These are phyloP conservation scores for Glonium stellatum DNA, from an alignment of 495 filamentous ascomycete species.

Conservation along the genomic window DNA sequence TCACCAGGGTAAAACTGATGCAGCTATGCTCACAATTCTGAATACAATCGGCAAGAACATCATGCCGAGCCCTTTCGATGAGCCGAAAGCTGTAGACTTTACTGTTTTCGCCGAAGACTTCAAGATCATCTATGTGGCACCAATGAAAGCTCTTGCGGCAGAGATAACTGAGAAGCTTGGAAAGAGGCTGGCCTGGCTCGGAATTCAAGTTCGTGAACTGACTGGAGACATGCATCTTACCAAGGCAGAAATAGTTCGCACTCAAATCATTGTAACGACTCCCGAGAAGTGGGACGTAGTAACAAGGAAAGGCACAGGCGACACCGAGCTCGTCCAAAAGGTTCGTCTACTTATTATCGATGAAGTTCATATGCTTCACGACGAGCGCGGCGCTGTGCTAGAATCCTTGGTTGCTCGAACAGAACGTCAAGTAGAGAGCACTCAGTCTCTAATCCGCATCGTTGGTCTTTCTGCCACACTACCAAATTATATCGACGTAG, in stretches of 20 bases:
- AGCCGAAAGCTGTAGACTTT: slow-evolving; percentile 69
- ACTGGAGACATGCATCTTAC: slow-evolving; percentile 99
- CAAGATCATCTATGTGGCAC: slow-evolving; percentile 97
- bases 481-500: slow-evolving; percentile 93
- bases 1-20: slow-evolving; percentile 78
- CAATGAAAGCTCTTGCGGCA: slow-evolving; percentile 95
- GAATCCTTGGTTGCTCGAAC: slow-evolving; percentile 93
- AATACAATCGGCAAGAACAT: slow-evolving; percentile 83
- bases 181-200: slow-evolving; percentile 89
- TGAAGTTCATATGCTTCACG: slow-evolving; percentile 99
- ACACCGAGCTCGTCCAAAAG: slow-evolving; percentile 96
- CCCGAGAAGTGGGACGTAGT: slow-evolving; percentile 99
- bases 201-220: slow-evolving; percentile 79
- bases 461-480: slow-evolving; percentile 92
- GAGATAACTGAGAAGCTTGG: slow-evolving; percentile 93
- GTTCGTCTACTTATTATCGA: slow-evolving; percentile 95
- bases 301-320: slow-evolving; percentile 91
- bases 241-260: slow-evolving; percentile 89
- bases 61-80: slow-evolving; percentile 65
- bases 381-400: slow-evolving; percentile 91
- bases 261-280: slow-evolving; percentile 97
- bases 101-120: slow-evolving; percentile 76
- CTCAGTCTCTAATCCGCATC: slow-evolving; percentile 92
- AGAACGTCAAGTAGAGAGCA: slow-evolving; percentile 93
- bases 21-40: slow-evolving; percentile 91